Conservation (phyloP, 768 basidiomycete genomes). For the Pleurotus platypus region DNA sequence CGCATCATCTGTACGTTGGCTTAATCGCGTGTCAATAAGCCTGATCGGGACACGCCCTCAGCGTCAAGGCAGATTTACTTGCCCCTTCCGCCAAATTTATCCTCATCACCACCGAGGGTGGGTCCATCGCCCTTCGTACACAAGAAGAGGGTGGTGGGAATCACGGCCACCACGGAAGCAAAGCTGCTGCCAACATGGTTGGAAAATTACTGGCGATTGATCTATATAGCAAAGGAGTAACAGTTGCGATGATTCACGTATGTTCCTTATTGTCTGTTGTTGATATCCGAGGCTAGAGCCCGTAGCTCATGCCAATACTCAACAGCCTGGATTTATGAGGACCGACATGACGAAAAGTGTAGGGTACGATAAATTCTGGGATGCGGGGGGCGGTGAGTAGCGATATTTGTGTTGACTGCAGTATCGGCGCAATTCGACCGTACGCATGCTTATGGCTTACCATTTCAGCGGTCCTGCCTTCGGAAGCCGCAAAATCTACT, state of each 20-base stretch:
- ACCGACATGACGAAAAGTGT: constrained; percentile 44
- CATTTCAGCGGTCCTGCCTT: constrained; percentile 37
- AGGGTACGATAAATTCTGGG: constrained; percentile 40
- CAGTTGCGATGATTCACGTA: constrained; percentile 42
- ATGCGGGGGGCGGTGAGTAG: constrained; percentile 36
- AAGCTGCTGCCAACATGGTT: constrained; percentile 47
- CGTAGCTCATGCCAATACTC: not conserved
- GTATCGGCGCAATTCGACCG: not conserved
- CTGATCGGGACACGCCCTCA: not conserved
- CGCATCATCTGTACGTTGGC: constrained; percentile 20
- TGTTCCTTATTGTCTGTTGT: constrained; percentile 10
- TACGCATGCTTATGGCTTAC: not conserved
- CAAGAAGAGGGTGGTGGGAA: constrained; percentile 43
- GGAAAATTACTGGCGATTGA: constrained; percentile 38
- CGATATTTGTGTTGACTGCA: not conserved
- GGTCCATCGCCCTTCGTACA: constrained; percentile 38
- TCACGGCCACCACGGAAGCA: constrained; percentile 46
- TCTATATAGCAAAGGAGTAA: constrained; percentile 31
- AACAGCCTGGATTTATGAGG: constrained; percentile 44
- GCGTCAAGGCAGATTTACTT: constrained; percentile 19
- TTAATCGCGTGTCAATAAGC: not conserved
- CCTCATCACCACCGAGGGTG: constrained; percentile 43
- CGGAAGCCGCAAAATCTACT: constrained; percentile 34
- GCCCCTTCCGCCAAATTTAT: constrained; percentile 32
- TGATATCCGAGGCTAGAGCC: no score